Conservation (phyloP, 257 asterid species). For the Scutellaria galericulata region DNA sequence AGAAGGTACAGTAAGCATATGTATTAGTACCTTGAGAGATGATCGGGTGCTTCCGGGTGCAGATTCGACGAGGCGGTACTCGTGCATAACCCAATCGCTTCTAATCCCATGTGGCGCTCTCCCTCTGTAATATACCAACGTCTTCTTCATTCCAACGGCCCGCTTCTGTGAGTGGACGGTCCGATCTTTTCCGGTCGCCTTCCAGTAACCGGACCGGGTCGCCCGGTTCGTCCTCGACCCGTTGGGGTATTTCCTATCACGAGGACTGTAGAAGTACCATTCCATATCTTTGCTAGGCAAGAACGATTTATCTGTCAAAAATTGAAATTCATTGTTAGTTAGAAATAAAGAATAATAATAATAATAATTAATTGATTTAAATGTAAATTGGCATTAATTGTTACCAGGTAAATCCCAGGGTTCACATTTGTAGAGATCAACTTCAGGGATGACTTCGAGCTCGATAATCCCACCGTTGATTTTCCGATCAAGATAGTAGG, state of each 20-base stretch:
- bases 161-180: conserved; percentile 57
- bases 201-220: conserved; percentile 77
- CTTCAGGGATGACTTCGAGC: conserved; percentile 72
- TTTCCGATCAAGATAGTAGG: conserved; percentile 68
- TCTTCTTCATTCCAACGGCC: conserved; percentile 75
- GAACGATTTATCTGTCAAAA: conserved; percentile 56
- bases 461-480: conserved; percentile 73
- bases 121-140: conserved; percentile 73
- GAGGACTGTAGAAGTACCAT: conserved; percentile 77
- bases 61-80: conserved; percentile 58
- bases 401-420: conserved; percentile 84
- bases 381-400: neutral
- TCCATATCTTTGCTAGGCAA: conserved; percentile 79
- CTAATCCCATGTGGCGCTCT: conserved; percentile 76
- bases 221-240: conserved; percentile 81
- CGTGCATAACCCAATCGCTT: conserved; percentile 79
- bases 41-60: conserved; percentile 31
- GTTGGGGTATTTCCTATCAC: conserved; percentile 77
- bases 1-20: too few species aligned
- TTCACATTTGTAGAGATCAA: conserved; percentile 75
- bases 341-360: neutral
- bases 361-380: neutral
- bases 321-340: neutral
- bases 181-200: conserved; percentile 80
- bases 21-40: conserved; percentile 44